Conservation (phyloP, 805 yeast species). For the Hanseniaspora vineae region DNA sequence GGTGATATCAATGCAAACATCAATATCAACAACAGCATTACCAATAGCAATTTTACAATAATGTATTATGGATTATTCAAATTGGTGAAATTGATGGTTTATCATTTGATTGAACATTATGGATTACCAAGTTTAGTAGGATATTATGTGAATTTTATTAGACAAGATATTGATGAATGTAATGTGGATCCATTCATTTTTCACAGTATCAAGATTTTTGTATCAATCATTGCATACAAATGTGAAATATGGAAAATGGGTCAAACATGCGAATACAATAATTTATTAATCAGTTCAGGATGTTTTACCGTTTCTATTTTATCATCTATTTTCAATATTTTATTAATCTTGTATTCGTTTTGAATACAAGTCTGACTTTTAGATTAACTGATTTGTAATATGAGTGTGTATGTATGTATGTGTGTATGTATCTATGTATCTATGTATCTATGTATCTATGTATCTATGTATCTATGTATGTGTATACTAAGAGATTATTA, state of each 20-base stretch:
- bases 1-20: too few species aligned
- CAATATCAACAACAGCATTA: too few species aligned
- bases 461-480: too few species aligned
- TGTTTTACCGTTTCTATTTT: background rate
- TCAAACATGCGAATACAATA: background rate
- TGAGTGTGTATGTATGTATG: background rate
- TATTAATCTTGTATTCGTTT: background rate
- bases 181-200: constrained; percentile 1
- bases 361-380: too few species aligned
- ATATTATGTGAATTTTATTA: constrained; percentile 6
- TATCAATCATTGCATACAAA: background rate
- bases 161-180: constrained; percentile 4
- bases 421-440: too few species aligned
- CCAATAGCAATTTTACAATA: too few species aligned
- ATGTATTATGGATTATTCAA: background rate
- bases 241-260: background rate
- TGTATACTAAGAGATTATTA: background rate
- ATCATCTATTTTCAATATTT: background rate
- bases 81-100: background rate
- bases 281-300: background rate
- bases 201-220: background rate
- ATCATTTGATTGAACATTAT: background rate
- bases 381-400: background rate
- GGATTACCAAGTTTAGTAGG: constrained; percentile 1
- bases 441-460: too few species aligned